Evolutionary conservation across 371 early-diverging fungal genomes (phyloP), one percentile per base, ranked within the genome.

Genomic region (Synchytrium microbalum): DNA sequence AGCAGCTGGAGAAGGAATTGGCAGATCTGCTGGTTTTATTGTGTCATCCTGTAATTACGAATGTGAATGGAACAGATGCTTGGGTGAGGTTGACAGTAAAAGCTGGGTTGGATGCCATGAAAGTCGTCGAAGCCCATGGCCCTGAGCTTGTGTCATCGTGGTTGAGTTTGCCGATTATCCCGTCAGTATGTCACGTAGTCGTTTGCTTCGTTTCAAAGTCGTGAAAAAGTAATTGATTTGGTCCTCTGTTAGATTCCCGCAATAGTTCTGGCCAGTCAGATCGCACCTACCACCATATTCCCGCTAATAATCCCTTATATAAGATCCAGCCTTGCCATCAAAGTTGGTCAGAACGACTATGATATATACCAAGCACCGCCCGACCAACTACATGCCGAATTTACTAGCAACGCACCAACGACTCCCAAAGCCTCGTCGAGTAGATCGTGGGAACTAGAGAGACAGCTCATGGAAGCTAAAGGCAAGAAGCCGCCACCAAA

Each of bases 71-170:
- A 61, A 82, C 79, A 63, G 90, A 93, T 65, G 81, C 87, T 65
- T 95, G 93, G 93, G 86, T 92, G 63, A 80, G 86, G 0, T 75
- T 93, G 54, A 81, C 85, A 59, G 90, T 90, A 73, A 83, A 88
- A 23, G 83, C 88, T 23, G 77, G 82, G 46, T 66, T 87, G 25
- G 86, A 92, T 64, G 90, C 93, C 19, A 84, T 84, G 1, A 82
- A 80, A 24, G 72, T 93, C 29, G 83, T 89, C 23, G 69, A 69
- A 29, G 72, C 71, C 13, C 72, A 80, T 26, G 75, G 67, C 0
- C 55, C 61, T 1, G 62, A 59, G 38, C 67, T 65, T 27, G 57
- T 80, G 10, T 60, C 32, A 0, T 64, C 67, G 25, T 82, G 82
- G 82, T 58, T 72, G 53, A 61, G 65, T 56, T 67, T 65, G 19